A percentile compares a stretch with the other conserved stretches of the same genome.
These are phyloP conservation scores for Solanum pinnatisectum DNA, from an alignment of 257 asterid genomes.

Conservation along the genomic window DNA sequence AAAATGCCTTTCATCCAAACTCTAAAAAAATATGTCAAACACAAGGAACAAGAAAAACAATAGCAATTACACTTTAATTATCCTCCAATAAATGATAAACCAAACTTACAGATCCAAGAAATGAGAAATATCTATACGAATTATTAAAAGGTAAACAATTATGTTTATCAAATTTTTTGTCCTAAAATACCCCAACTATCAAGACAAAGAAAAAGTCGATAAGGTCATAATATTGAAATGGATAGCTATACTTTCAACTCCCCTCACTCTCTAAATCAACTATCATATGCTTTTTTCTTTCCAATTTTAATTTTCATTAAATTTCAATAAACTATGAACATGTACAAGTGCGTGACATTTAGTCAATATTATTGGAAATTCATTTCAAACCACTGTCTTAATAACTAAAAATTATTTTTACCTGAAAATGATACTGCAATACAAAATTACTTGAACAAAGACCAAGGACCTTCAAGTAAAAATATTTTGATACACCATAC, in stretches of 20 bases:
- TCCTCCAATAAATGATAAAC: background rate
- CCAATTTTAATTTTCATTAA: background rate
- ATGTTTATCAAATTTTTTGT: background rate
- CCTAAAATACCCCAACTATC: background rate
- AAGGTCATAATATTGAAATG: background rate
- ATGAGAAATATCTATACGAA: background rate
- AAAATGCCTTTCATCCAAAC: slow-evolving; percentile 60
- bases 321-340: background rate
- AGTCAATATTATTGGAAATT: background rate
- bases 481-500: background rate
- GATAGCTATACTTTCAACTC: background rate
- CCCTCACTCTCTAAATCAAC: background rate
- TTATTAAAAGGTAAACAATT: background rate
- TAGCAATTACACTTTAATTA: background rate
- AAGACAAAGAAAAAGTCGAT: background rate
- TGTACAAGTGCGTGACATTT: background rate
- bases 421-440: background rate
- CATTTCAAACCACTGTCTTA: background rate
- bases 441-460: background rate
- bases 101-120: background rate
- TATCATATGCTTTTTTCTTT: background rate
- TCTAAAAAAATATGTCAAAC: slow-evolving; percentile 27
- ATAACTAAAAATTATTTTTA: background rate
- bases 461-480: background rate
- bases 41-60: background rate